Percentiles rank a stretch among this genome's conserved stretches.
These are phyloP conservation scores for Blastobotrys mokoenaii DNA, from an alignment of 805 yeast species.

Conservation along the genomic window DNA sequence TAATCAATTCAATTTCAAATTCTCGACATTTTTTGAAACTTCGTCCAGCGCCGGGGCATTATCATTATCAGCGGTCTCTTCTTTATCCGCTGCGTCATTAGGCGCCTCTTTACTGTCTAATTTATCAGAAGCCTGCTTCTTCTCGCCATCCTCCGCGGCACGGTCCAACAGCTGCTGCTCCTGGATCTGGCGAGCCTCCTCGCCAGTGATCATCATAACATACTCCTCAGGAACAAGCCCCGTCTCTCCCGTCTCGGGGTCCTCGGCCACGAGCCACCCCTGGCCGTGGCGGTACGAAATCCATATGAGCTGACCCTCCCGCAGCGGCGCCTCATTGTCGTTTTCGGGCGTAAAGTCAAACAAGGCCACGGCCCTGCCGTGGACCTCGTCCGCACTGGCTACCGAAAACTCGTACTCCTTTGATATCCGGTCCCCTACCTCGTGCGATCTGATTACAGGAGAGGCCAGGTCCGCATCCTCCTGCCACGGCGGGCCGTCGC, in stretches of 20 bases:
- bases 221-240: slow-evolving; percentile 96
- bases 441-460: slow-evolving; percentile 20
- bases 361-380: slow-evolving; percentile 70
- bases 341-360: slow-evolving; percentile 90
- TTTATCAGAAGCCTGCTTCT: no score
- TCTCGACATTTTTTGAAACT: no score
- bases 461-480: slow-evolving; percentile 28
- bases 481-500: slow-evolving; percentile 30
- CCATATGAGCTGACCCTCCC: slow-evolving; percentile 77
- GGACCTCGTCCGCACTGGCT: slow-evolving; percentile 33
- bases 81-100: no score
- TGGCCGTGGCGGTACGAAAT: slow-evolving; percentile 91
- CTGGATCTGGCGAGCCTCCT: slow-evolving; percentile 8
- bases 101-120: no score
- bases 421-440: slow-evolving; percentile 17
- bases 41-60: no score
- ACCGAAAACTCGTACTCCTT: slow-evolving; percentile 22
- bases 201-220: slow-evolving; percentile 40
- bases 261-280: slow-evolving; percentile 94
- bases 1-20: no score
- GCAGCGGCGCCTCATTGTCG: slow-evolving; percentile 76
- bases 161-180: slow-evolving; percentile 14
- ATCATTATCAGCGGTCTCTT: no score
- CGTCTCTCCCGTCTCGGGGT: slow-evolving; percentile 64
- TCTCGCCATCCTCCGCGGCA: slow-evolving; percentile 3